Percentiles rank a stretch among this genome's conserved stretches.
These are phyloP conservation scores for Plasmopara muralis DNA, from an alignment of 352 stramenopile genomes.

Conservation along the genomic window DNA sequence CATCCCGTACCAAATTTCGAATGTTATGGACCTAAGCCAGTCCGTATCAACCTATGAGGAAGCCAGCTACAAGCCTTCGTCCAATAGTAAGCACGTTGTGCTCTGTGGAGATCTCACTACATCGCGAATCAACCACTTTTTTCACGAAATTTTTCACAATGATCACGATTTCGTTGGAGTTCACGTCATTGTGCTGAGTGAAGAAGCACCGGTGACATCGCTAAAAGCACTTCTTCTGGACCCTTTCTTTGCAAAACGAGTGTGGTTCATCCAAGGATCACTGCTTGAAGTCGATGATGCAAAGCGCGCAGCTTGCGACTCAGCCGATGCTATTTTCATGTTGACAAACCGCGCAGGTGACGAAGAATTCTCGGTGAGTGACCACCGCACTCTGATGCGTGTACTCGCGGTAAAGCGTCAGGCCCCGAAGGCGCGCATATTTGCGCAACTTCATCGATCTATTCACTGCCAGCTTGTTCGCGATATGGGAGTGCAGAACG, in stretches of 20 bases:
- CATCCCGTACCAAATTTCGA: constrained; percentile 80
- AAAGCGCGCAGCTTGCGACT: constrained; percentile 53
- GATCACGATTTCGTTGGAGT: constrained; percentile 79
- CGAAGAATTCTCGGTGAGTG: constrained; percentile 59
- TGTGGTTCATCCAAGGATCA: constrained; percentile 74
- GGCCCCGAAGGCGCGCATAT: constrained; percentile 39
- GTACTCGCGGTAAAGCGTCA: constrained; percentile 68
- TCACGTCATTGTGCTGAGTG: constrained; percentile 68
- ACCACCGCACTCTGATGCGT: constrained; percentile 78
- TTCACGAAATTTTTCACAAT: constrained; percentile 83
- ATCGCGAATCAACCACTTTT: constrained; percentile 80
- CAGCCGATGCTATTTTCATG: constrained; percentile 75
- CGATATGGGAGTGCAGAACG: constrained; percentile 70
- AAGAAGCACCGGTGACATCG: constrained; percentile 66
- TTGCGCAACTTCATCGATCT: constrained; percentile 73
- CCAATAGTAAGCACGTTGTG: constrained; percentile 60
- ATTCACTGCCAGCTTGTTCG: constrained; percentile 70
- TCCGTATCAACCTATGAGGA: constrained; percentile 70
- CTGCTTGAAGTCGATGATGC: constrained; percentile 76
- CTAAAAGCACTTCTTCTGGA: constrained; percentile 75
- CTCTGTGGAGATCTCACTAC: constrained; percentile 78
- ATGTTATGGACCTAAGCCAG: constrained; percentile 71
- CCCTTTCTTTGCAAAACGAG: constrained; percentile 80
- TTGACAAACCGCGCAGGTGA: constrained; percentile 54
- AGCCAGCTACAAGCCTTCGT: constrained; percentile 62